These are phyloP conservation scores for Penicillium decumbens DNA, from an alignment of 2,329 filamentous ascomycete species.

Conservation along the genomic window DNA sequence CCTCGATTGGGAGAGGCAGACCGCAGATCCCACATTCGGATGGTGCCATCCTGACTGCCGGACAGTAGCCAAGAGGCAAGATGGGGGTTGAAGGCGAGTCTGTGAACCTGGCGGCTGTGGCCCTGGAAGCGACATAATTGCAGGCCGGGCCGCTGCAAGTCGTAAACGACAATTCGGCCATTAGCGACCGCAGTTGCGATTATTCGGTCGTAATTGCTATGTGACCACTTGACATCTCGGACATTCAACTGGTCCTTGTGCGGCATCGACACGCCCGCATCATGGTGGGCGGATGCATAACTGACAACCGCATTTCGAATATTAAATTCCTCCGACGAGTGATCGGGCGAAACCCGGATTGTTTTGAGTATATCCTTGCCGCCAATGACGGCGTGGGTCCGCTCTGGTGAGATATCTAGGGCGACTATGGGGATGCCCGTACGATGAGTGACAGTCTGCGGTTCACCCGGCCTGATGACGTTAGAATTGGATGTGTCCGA, in stretches of 20 bases:
- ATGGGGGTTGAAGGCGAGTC: slow-evolving; percentile 61
- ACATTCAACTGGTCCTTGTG: slow-evolving; percentile 58
- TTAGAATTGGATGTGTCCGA: slow-evolving; percentile 17
- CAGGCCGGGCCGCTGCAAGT: slow-evolving; percentile 57
- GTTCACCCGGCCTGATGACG: slow-evolving; percentile 43
- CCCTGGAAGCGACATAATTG: slow-evolving; percentile 61
- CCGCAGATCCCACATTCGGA: slow-evolving; percentile 61
- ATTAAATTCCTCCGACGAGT: slow-evolving; percentile 60
- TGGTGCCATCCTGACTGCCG: slow-evolving; percentile 61
- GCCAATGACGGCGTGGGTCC: slow-evolving; percentile 60
- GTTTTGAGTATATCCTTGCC: slow-evolving; percentile 64
- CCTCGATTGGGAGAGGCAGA: slow-evolving; percentile 48
- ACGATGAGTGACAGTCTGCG: slow-evolving; percentile 56
- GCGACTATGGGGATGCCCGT: slow-evolving; percentile 62
- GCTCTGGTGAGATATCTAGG: slow-evolving; percentile 59
- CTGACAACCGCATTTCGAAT: slow-evolving; percentile 58
- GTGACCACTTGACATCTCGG: slow-evolving; percentile 65
- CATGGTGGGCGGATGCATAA: slow-evolving; percentile 51
- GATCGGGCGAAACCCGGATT: slow-evolving; percentile 54
- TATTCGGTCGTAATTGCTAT: slow-evolving; percentile 55
- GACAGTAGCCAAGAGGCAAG: slow-evolving; percentile 58
- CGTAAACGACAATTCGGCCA: slow-evolving; percentile 62
- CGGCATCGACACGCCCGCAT: slow-evolving; percentile 44
- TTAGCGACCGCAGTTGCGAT: slow-evolving; percentile 62
- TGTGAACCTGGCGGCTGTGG: slow-evolving; percentile 62